Evolutionary conservation across 1,284 basidiomycete genomes (phyloP), one percentile per base, ranked within the genome.

Genomic region (Moniliella sp.): DNA sequence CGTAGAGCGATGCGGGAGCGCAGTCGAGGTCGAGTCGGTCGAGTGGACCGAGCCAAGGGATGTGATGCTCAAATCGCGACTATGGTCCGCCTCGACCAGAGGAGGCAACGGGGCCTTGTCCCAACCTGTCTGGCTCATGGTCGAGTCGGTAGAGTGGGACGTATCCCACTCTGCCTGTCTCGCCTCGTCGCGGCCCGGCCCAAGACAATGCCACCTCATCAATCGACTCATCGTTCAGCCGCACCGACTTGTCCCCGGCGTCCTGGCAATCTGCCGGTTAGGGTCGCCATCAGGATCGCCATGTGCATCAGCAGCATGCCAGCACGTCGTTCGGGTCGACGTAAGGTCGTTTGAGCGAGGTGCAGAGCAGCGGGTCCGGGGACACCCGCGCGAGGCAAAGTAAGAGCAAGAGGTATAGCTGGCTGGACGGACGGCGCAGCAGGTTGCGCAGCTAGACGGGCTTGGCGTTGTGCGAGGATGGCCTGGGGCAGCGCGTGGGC

Each of bases 191-290:
- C 32, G 38, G 49, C 37, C 7, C 45, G 48, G 8, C 48, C 48
- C 16, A 54, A 42, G 18, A 52, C 48, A 36, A 49, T 38, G 30
- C 52, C 45, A 54, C 45, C 33, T 54, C 51, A 18, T 45, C 45
- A 27, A 50, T 41, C 15, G 48, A 51, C 26, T 54, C 51, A 16
- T 54, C 47, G 28, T 54, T 52, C 28, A 52, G 32, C 15, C 27
- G 36, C 19, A 51, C 21, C n/a, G 7, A 7, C 21, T 7, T 23
- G 7, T 23, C 21, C 8, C n/a, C n/a, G n/a, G n/a, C n/a, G n/a
- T n/a, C n/a, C n/a, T n/a, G n/a, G n/a, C n/a, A n/a, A n/a, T n/a
- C n/a, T n/a, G n/a, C n/a, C n/a, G n/a, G n/a, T n/a, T n/a, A n/a
- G n/a, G n/a, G n/a, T n/a, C n/a, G n/a, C n/a, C n/a, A n/a, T n/a